Conservation (phyloP, 208 protist species). For the Trypanosoma congolense region DNA sequence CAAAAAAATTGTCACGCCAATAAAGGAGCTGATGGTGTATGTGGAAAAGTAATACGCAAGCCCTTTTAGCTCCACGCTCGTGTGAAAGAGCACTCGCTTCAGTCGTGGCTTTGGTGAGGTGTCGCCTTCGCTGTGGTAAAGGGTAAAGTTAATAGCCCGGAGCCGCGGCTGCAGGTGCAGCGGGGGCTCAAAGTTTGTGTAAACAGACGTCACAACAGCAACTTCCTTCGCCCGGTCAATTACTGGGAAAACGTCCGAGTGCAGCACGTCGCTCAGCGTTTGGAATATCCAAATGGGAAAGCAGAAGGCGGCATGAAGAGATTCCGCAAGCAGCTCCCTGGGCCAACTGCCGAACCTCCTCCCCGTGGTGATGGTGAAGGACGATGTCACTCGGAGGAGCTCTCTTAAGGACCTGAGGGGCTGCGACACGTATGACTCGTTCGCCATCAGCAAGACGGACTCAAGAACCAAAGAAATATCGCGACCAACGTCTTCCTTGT, state of each 20-base stretch:
- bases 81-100: slow-evolving; percentile 44
- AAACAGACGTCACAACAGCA: slow-evolving; percentile 46
- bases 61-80: slow-evolving; percentile 48
- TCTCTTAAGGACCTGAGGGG: slow-evolving; percentile 34
- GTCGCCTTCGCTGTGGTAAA: slow-evolving; percentile 35
- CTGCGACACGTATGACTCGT: slow-evolving; percentile 30
- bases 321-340: slow-evolving; percentile 7
- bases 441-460: slow-evolving; percentile 46
- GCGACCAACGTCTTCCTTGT: slow-evolving; percentile 40
- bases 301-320: slow-evolving; percentile 30
- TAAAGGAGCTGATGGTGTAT: slow-evolving; percentile 48
- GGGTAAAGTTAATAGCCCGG: slow-evolving; percentile 72
- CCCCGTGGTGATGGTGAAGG: slow-evolving; percentile 41
- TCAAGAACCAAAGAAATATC: slow-evolving; percentile 53
- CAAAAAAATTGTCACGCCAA: slow-evolving; percentile 18
- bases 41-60: slow-evolving; percentile 41
- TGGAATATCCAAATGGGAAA: slow-evolving; percentile 25
- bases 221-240: slow-evolving; percentile 42
- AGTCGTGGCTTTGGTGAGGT: slow-evolving; percentile 21
- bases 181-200: slow-evolving; percentile 62
- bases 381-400: slow-evolving; percentile 48
- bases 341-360: slow-evolving; percentile 9
- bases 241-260: slow-evolving; percentile 29
- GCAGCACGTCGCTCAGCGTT: slow-evolving; percentile 11
- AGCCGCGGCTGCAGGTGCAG: slow-evolving; percentile 44